Evolutionary conservation across 441 rosid genomes (phyloP).

Genomic region (Daphne laureola): DNA sequence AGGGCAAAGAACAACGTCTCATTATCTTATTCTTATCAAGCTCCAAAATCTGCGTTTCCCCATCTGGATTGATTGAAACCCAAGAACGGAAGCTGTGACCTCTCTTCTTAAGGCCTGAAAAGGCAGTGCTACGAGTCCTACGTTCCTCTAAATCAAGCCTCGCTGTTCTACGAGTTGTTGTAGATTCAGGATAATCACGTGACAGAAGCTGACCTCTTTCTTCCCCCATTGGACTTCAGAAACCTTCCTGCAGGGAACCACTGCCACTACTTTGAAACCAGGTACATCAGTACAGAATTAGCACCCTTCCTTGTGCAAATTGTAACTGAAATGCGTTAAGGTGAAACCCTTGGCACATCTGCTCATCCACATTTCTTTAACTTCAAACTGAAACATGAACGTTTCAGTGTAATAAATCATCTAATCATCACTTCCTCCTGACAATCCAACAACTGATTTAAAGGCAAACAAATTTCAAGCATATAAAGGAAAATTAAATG

Average conservation of each 20-base stretch:
- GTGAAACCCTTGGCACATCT: neutral
- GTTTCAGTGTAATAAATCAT: no score
- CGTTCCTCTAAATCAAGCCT: conserved; percentile 33
- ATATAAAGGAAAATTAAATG: no score
- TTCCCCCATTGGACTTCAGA: conserved; percentile 36
- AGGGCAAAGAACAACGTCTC: conserved; percentile 92
- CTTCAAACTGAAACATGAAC: conserved; percentile 20
- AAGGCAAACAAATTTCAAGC: no score
- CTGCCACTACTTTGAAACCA: conserved; percentile 18
- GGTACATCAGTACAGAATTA: conserved; percentile 17
- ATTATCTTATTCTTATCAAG: conserved; percentile 85
- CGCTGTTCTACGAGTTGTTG: conserved; percentile 26
- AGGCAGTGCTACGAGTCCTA: conserved; percentile 34
- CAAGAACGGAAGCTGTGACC: conserved; percentile 88
- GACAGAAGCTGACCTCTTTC: conserved; percentile 24
- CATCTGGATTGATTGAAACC: conserved; percentile 79
- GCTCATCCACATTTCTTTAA: conserved; percentile 17
- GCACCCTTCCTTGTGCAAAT: conserved; percentile 11
- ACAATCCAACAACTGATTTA: no score
- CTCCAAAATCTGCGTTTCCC: conserved; percentile 57
- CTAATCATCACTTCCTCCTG: no score
- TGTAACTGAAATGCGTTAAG: conserved; percentile 8
- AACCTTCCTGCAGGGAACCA: conserved; percentile 17
- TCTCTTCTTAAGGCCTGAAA: conserved; percentile 68
- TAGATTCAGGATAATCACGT: conserved; percentile 27